These are phyloP conservation scores for Brassica rapa DNA, from an alignment of 345 rosid species.

Conservation along the genomic window DNA sequence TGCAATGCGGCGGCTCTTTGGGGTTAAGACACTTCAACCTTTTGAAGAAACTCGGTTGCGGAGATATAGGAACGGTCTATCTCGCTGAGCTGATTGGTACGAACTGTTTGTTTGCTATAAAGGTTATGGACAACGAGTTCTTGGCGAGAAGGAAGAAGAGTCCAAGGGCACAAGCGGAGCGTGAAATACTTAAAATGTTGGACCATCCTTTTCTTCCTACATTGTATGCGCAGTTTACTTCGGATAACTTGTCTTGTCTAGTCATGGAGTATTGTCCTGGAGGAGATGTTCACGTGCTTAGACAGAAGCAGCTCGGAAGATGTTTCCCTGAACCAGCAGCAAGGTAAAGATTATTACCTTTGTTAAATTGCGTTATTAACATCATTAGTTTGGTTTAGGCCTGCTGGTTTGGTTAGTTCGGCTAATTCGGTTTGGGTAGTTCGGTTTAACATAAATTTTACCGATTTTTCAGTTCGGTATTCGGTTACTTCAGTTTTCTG, in stretches of 20 bases:
- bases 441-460: too few relatives aligned
- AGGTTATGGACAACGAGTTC: slow-evolving; percentile 97
- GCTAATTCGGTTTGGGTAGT: background rate
- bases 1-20: slow-evolving; percentile 64
- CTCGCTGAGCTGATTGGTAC: slow-evolving; percentile 83
- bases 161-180: slow-evolving; percentile 92
- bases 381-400: background rate
- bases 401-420: background rate
- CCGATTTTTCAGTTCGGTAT: background rate
- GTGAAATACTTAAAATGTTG: slow-evolving; percentile 82
- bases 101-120: slow-evolving; percentile 86
- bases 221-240: slow-evolving; percentile 79
- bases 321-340: slow-evolving; percentile 92
- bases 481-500: background rate
- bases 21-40: slow-evolving; percentile 84
- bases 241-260: slow-evolving; percentile 84
- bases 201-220: slow-evolving; percentile 99
- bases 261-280: slow-evolving; percentile 99
- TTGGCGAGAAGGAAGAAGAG: slow-evolving; percentile 86
- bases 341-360: slow-evolving; percentile 48
- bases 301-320: slow-evolving; percentile 87
- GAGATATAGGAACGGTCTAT: slow-evolving; percentile 97
- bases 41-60: slow-evolving; percentile 91
- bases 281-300: slow-evolving; percentile 92
- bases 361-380: background rate